Base-by-base conservation (phyloP, 1,284 basidiomycete genomes). In the Microbotryomycetes sp. region DNA sequence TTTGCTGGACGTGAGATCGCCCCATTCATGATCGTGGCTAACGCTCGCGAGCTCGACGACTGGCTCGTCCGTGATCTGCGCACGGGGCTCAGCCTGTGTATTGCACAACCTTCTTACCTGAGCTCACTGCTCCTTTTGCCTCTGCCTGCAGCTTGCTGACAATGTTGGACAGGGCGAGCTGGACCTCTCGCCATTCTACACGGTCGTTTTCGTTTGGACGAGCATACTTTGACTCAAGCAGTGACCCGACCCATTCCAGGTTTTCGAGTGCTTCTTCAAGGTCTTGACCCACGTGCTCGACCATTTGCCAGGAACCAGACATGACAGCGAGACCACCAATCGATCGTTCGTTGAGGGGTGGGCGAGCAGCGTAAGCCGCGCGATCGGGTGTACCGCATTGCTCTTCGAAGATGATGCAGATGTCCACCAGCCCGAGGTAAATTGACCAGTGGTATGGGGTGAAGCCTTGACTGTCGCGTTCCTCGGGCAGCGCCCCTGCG, bases 361-460 rank as follows among this genome's bases (percentile, higher is more conserved):
- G 35, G 18, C 11, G 35, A 41, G 18, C 9, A 11, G 35, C 35
- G 18, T 11, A 41, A 9, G 35, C 35, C 9, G 35, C 9, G 18
- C 11, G 18, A 9, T 41, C 35, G 11, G 35, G 18, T 18, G 18
- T 11, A 18, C 35, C 35, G 35, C 9, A 18, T 41, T 41, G 35
- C 35, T 41, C 35, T 41, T 41, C 35, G 18, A 41, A 41, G 18
- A 41, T 18, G 35, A 18, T 41, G 35, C 11, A 9, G 18, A 41
- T 18, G 35, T 41, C 35, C 35, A 41, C 9, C 35, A 41, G 77
- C 2, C 83, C 83, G 51, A 70, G 69, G 67, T 78, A 76, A 16
- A 87, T 72, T n/a, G 85, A 84, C 56, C 82, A 65, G 72, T 88
- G 86, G 75, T 87, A 83, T 2, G 83, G 79, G 3, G 85, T 85